Evolutionary conservation across 78 protist genomes (phyloP).

Genomic region (Dictyostelium discoideum): DNA sequence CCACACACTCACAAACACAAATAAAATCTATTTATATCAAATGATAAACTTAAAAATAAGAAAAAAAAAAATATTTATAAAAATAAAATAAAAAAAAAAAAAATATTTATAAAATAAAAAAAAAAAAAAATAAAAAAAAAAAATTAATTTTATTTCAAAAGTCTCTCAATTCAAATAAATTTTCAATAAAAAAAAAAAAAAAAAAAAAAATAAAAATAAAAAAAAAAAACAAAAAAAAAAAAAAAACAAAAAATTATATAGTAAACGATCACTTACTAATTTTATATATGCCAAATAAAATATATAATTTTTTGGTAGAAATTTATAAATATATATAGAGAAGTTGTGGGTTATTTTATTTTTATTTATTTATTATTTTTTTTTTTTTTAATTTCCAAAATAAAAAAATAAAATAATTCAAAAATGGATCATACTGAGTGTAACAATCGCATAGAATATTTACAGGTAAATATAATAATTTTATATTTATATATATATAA

Average conservation of each 20-base stretch:
- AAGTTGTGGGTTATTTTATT: background rate
- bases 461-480: background rate
- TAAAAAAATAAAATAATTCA: background rate
- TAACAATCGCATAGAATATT: background rate
- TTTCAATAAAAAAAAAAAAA: background rate
- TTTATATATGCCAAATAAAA: background rate
- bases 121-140: background rate
- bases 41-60: too few species aligned
- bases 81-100: background rate
- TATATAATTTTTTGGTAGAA: background rate
- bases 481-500: background rate
- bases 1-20: conserved; percentile 2
- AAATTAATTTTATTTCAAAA: too few species aligned
- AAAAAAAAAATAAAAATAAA: background rate
- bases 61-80: too few species aligned
- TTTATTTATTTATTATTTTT: too few species aligned
- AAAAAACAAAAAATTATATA: background rate
- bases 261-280: background rate
- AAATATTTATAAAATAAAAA: background rate
- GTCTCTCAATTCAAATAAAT: too few species aligned
- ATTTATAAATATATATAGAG: background rate
- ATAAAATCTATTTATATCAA: background rate
- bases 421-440: conserved; percentile 11
- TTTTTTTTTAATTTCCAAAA: too few species aligned
- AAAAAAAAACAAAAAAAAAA: background rate